Percentiles rank a stretch among this genome's conserved stretches.
Evolutionary conservation across 2,329 filamentous ascomycete species (phyloP).

Genomic region (Hortaea sp.): DNA sequence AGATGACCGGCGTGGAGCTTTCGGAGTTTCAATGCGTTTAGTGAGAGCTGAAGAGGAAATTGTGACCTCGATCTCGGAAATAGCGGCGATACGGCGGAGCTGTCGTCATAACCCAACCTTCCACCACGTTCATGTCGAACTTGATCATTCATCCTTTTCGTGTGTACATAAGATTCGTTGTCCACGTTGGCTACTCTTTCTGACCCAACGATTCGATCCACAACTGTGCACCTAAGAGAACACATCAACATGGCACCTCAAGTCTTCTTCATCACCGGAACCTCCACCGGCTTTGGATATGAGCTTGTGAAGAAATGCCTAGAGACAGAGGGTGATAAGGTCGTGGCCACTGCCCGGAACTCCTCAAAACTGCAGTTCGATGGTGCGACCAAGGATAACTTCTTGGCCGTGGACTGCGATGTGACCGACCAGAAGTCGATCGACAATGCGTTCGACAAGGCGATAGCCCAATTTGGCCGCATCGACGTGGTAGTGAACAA

Average conservation of each 20-base stretch:
- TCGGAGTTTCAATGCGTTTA: no score
- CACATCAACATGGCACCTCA: constrained; percentile 29
- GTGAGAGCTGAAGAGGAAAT: no score
- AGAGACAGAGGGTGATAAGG: constrained; percentile 31
- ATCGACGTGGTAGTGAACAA: constrained; percentile 47
- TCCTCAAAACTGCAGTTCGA: constrained; percentile 31
- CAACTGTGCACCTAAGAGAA: neutral
- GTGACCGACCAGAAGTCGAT: constrained; percentile 37
- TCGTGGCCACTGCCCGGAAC: constrained; percentile 37
- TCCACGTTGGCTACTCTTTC: no score
- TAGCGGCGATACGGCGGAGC: no score
- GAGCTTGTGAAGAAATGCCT: constrained; percentile 35
- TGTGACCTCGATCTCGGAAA: no score
- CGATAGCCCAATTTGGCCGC: constrained; percentile 41
- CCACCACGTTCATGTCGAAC: no score
- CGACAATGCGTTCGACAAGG: constrained; percentile 35
- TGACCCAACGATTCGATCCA: no score
- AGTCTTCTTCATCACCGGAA: constrained; percentile 40
- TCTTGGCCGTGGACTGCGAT: constrained; percentile 42
- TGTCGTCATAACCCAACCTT: no score
- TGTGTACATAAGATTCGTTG: no score
- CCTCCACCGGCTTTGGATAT: constrained; percentile 37
- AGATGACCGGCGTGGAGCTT: no score
- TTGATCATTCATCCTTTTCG: no score
- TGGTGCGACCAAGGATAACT: constrained; percentile 37